phyloP scores from a whole-genome alignment of 176 grass and related monocot species.

The Typha latifolia region DNA sequence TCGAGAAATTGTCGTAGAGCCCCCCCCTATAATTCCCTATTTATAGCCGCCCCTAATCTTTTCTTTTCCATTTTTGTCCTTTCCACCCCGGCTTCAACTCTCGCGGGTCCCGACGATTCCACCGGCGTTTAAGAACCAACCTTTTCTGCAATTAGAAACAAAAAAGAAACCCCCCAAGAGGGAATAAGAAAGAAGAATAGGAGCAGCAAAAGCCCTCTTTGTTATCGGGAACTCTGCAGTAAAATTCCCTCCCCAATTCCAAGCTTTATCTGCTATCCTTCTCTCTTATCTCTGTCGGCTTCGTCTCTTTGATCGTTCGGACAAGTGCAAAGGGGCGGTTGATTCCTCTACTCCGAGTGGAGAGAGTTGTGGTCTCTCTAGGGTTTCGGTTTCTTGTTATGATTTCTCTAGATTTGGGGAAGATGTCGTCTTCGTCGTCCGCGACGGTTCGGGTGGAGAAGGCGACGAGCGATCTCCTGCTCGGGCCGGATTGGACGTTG shows the following conservation, averaged over 20 bases:
- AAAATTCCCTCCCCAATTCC: no score
- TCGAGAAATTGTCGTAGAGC: no score
- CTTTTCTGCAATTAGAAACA: background rate
- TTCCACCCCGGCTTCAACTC: background rate
- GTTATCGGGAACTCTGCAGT: no score
- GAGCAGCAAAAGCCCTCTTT: no score
- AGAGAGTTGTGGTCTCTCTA: no score
- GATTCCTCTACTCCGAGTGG: no score
- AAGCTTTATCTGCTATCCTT: no score
- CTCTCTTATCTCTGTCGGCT: no score
- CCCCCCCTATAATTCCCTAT: background rate
- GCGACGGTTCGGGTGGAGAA: conserved; percentile 64
- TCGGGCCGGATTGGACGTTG: conserved; percentile 79
- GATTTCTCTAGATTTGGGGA: background rate
- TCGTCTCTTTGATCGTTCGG: no score
- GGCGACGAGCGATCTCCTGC: conserved; percentile 82
- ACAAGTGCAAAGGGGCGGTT: no score
- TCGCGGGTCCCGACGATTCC: background rate
- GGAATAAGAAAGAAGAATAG: no score
- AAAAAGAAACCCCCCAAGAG: no score
- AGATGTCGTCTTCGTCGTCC: conserved; percentile 27
- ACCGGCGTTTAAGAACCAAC: background rate
- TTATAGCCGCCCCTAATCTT: conserved; percentile 10
- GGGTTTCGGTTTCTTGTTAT: background rate
- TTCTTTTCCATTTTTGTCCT: conserved; percentile 6